phyloP scores from a whole-genome alignment of 2,329 filamentous ascomycete species.

The Sclerotinia minor region DNA sequence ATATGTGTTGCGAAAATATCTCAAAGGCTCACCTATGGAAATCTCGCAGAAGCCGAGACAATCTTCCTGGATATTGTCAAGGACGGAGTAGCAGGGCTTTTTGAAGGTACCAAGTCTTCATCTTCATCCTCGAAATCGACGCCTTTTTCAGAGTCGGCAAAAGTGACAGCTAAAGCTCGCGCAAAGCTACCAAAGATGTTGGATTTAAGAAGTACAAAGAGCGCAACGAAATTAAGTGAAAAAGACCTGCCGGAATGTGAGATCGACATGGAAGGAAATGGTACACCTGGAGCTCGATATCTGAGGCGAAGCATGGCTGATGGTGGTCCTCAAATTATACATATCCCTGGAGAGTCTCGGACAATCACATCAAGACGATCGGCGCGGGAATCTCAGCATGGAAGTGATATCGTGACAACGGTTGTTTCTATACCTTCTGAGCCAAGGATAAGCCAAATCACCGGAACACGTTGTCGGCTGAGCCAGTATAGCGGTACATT shows the following conservation, averaged over 20 bases:
- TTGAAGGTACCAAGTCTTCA: background rate
- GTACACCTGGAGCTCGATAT: background rate
- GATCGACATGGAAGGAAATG: background rate
- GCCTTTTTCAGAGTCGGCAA: background rate
- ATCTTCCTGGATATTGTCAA: slow-evolving; percentile 54
- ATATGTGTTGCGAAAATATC: slow-evolving; percentile 57
- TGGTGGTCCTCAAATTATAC: slow-evolving; percentile 11
- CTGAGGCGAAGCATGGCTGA: background rate
- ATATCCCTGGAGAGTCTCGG: slow-evolving; percentile 12
- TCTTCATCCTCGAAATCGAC: no score
- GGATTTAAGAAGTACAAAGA: slow-evolving; percentile 16
- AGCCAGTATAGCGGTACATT: slow-evolving; percentile 23
- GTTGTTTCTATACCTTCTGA: slow-evolving; percentile 29
- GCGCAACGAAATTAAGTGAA: background rate
- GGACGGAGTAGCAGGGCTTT: slow-evolving; percentile 49
- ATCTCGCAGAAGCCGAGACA: slow-evolving; percentile 51
- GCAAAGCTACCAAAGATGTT: background rate
- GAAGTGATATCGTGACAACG: slow-evolving; percentile 32
- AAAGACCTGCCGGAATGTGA: background rate
- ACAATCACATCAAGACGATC: slow-evolving; percentile 6
- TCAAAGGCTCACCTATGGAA: slow-evolving; percentile 52
- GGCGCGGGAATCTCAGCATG: background rate
- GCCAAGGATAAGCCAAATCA: slow-evolving; percentile 3
- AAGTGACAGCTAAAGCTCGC: background rate
- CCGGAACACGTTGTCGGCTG: background rate